Evolutionary conservation across 768 basidiomycete genomes (phyloP).

Genomic region (Hemileccinum impolitum): DNA sequence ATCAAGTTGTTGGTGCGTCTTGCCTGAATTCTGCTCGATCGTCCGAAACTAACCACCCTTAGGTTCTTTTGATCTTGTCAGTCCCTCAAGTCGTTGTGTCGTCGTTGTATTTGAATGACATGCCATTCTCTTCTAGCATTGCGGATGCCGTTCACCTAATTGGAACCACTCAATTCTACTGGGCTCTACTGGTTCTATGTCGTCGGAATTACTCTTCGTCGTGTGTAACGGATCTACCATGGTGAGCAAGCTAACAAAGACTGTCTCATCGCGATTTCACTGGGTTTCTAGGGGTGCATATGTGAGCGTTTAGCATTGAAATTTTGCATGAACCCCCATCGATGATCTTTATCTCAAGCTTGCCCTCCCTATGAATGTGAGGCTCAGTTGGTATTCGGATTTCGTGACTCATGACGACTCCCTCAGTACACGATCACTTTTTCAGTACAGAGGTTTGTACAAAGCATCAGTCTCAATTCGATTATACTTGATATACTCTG

Average conservation of each 20-base stretch:
- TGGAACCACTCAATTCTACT: slow-evolving; percentile 5
- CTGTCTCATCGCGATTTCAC: background rate
- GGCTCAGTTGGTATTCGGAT: background rate
- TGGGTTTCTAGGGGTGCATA: slow-evolving; percentile 4
- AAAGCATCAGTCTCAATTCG: background rate
- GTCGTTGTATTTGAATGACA: background rate
- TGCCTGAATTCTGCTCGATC: background rate
- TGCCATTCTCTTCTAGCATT: slow-evolving; percentile 2
- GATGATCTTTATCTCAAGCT: background rate
- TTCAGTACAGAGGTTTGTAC: slow-evolving; percentile 12
- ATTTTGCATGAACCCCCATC: background rate
- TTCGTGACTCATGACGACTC: background rate
- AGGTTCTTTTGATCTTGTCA: slow-evolving; percentile 14
- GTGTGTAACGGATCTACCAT: slow-evolving; percentile 1
- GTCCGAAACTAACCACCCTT: background rate
- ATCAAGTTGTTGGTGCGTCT: slow-evolving; percentile 13
- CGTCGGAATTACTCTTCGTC: background rate
- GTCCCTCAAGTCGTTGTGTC: background rate
- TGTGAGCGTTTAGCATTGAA: background rate
- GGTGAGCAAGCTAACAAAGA: slow-evolving; percentile 3
- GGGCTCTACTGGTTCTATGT: slow-evolving; percentile 4
- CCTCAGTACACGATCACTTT: slow-evolving; percentile 5
- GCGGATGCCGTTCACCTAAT: slow-evolving; percentile 5
- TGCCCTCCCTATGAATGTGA: slow-evolving; percentile 6
- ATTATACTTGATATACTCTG: background rate